These are phyloP conservation scores for Piromyces sp. DNA, from an alignment of 192 early-diverging fungal genomes.

Conservation along the genomic window DNA sequence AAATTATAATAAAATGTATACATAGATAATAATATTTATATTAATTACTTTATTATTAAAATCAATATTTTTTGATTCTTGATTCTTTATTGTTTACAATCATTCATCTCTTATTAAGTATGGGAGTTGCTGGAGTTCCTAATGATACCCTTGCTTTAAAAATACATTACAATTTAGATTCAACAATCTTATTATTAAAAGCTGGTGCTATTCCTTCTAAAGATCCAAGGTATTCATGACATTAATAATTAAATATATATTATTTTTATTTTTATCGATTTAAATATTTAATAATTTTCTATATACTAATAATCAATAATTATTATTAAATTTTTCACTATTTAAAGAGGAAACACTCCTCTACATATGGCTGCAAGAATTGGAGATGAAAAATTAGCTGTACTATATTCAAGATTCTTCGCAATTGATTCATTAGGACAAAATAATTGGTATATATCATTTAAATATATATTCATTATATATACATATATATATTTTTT, in stretches of 20 bases:
- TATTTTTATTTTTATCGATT: too few relatives aligned
- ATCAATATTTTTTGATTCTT: too few relatives aligned
- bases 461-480: neutral
- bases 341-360: neutral
- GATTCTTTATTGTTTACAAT: too few relatives aligned
- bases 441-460: neutral
- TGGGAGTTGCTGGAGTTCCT: neutral
- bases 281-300: too few relatives aligned
- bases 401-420: neutral
- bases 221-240: neutral
- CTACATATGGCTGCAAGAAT: neutral
- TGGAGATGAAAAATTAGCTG: neutral
- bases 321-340: too few relatives aligned
- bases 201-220: neutral
- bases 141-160: neutral
- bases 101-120: too few relatives aligned
- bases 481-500: neutral
- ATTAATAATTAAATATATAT: too few relatives aligned
- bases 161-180: neutral
- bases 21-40: too few relatives aligned
- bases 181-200: neutral
- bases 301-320: too few relatives aligned
- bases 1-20: too few relatives aligned
- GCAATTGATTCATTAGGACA: neutral
- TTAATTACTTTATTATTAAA: too few relatives aligned